phyloP scores from a whole-genome alignment of 164 flowering plant genomes.

The Santalum album region DNA sequence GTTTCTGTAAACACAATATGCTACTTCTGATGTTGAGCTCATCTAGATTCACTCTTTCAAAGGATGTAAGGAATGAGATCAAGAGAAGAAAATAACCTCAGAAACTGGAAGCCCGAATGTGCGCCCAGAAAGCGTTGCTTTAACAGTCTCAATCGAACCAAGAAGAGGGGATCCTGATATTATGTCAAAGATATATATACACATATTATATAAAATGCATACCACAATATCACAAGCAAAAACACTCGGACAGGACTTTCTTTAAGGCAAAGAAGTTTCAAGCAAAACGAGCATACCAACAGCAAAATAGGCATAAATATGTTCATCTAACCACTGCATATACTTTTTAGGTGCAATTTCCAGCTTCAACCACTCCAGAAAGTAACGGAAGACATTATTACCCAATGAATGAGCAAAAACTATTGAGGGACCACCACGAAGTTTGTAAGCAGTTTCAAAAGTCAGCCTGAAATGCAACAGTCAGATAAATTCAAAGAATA shows the following conservation, averaged over 20 bases:
- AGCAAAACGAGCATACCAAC: constrained; percentile 54
- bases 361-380: constrained; percentile 93
- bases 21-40: too few relatives aligned
- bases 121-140: constrained; percentile 68
- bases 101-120: constrained; percentile 91
- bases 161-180: constrained; percentile 82
- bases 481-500: not conserved
- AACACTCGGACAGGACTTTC: constrained; percentile 1
- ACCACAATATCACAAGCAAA: constrained; percentile 1
- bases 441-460: constrained; percentile 90
- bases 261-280: constrained; percentile 4
- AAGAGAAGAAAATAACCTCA: constrained; percentile 46
- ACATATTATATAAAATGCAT: constrained; percentile 2
- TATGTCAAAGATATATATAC: constrained; percentile 8
- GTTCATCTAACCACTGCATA: constrained; percentile 81
- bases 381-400: constrained; percentile 89
- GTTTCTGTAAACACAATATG: too few relatives aligned
- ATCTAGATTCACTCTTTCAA: too few relatives aligned
- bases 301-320: constrained; percentile 96
- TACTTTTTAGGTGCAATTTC: constrained; percentile 94
- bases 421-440: constrained; percentile 93
- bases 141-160: constrained; percentile 68
- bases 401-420: constrained; percentile 99
- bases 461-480: constrained; percentile 88
- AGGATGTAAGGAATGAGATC: too few relatives aligned